phyloP scores from a whole-genome alignment of 139 green algal genomes.

The Closterium sp. region DNA sequence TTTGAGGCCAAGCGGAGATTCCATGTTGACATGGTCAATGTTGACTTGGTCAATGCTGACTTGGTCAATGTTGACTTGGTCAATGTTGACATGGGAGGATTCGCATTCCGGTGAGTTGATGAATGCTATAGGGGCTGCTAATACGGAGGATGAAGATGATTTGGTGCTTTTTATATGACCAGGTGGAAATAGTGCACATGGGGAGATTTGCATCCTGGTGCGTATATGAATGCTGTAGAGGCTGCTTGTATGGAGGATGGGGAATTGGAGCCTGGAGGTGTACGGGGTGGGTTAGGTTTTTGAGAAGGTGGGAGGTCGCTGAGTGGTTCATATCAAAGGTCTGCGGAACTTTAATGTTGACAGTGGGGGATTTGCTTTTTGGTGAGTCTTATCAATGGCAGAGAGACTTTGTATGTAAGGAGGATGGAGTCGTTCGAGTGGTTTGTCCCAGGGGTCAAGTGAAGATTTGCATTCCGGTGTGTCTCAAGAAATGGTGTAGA shows the following conservation, averaged over 20 bases:
- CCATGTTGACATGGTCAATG: no score
- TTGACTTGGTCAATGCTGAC: no score
- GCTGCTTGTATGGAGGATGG: neutral
- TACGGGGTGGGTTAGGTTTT: no score
- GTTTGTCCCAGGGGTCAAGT: neutral
- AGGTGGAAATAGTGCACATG: no score
- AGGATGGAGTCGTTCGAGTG: constrained; percentile 27
- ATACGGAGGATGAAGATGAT: neutral
- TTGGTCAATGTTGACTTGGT: no score
- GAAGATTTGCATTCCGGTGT: no score
- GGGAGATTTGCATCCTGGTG: constrained; percentile 11
- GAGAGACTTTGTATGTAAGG: neutral
- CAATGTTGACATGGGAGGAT: no score
- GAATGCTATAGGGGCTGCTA: neutral
- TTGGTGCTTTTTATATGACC: no score
- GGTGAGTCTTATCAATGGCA: neutral
- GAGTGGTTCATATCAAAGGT: constrained; percentile 6
- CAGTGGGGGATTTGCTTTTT: constrained; percentile 27
- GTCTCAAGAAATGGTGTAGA: no score
- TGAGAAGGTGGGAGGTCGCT: constrained; percentile 20
- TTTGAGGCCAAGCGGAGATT: no score
- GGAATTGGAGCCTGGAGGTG: constrained; percentile 6
- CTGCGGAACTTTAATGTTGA: constrained; percentile 19
- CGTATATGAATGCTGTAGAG: neutral
- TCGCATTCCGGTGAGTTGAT: constrained; percentile 28